Conservation (phyloP, 305 asterid species). For the Fraxinus xanthoxyloides region DNA sequence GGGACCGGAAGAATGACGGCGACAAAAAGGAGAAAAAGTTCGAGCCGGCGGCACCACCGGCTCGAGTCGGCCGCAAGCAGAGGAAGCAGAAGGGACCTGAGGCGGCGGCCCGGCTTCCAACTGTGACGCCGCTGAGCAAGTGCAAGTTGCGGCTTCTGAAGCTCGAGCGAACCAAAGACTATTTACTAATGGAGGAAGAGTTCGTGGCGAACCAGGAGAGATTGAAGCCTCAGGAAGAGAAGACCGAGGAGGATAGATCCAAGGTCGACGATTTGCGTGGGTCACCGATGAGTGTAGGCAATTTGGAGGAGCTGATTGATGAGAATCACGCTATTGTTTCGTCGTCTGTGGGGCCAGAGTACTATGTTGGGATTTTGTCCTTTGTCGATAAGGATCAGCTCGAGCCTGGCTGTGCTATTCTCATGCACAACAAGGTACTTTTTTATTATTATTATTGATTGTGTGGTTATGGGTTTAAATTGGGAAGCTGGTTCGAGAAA, state of each 20-base stretch:
- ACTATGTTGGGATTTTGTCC: slow-evolving; percentile 82
- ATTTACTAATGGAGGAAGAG: slow-evolving; percentile 85
- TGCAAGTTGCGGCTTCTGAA: slow-evolving; percentile 76
- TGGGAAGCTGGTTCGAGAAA: slow-evolving; percentile 6
- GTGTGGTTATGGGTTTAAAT: not conserved
- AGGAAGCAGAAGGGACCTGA: slow-evolving; percentile 88
- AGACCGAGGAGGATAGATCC: slow-evolving; percentile 90
- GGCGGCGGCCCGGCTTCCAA: slow-evolving; percentile 78
- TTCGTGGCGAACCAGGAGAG: slow-evolving; percentile 89
- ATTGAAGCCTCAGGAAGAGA: slow-evolving; percentile 92
- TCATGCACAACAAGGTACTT: slow-evolving; percentile 91
- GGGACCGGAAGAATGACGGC: slow-evolving; percentile 74
- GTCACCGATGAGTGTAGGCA: slow-evolving; percentile 93
- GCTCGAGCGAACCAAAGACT: slow-evolving; percentile 80
- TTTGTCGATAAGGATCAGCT: slow-evolving; percentile 93
- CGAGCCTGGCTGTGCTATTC: slow-evolving; percentile 92
- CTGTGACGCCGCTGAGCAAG: slow-evolving; percentile 75
- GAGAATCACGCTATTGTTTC: slow-evolving; percentile 95
- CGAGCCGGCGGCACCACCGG: slow-evolving; percentile 94
- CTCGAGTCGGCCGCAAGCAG: slow-evolving; percentile 95
- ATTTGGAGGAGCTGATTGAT: slow-evolving; percentile 83
- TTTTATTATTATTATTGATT: not conserved
- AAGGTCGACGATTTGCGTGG: slow-evolving; percentile 89
- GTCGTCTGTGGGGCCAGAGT: slow-evolving; percentile 90
- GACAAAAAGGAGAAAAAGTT: slow-evolving; percentile 85